Evolutionary conservation across 2,329 filamentous ascomycete genomes (phyloP), one percentile per base, ranked within the genome.

Genomic region (Paraphoma sp.): DNA sequence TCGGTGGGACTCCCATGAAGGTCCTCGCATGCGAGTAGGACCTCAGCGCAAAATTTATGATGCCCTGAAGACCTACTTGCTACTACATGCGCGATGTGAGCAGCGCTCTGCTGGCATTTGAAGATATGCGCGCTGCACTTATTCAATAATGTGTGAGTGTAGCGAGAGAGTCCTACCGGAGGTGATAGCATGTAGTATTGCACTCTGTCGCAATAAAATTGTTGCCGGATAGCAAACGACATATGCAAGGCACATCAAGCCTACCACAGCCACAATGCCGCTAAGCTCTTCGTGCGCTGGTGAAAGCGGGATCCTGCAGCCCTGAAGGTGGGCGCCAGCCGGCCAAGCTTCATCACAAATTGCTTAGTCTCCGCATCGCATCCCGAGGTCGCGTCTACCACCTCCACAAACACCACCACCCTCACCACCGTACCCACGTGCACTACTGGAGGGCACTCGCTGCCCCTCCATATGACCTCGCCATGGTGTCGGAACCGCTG

Each of bases 401-500:
- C 16, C 50, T 14, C 45, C 50, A 46, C 52, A 30, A 33, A 23
- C 23, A 23, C 23, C 23, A 23, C 23, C 23, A 23, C n/a, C n/a
- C n/a, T 50, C 31, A 33, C 23, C 23, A 18, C 41, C 30, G 54
- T 40, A 52, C 46, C 47, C 23, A 23, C 23, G 23, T 45, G 42
- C 48, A 23, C 38, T 42, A 36, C 47, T 49, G 53, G 55, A 51
- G 49, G 52, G 56, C 52, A 56, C 59, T 57, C 52, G 53, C 60
- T 54, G 59, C 45, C 11, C 23, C 17, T 44, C 14, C 45, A 6
- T 55, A 38, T 42, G 40, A 16, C 14, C 49, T 33, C 67, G 33
- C 50, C 54, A 75, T 75, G 72, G 71, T 73, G 49, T 70, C 73
- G 53, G 70, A 75, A 31, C 64, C 69, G 29, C 62, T 67, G 16